Conservation (phyloP, 192 early-diverging fungal species). For the Coemansia sp. region DNA sequence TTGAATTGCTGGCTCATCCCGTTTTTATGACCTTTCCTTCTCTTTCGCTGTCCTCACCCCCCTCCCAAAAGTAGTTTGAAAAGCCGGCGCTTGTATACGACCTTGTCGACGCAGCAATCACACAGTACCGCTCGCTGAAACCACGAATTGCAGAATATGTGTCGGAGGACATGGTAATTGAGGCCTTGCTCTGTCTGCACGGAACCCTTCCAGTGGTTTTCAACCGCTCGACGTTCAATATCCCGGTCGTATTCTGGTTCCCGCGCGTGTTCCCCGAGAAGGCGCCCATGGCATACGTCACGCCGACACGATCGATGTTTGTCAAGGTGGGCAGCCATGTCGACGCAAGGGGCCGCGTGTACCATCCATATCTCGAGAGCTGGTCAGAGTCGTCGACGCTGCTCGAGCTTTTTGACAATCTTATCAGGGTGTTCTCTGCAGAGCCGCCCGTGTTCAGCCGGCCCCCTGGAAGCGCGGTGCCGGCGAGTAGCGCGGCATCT, state of each 20-base stretch:
- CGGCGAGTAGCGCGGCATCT: conserved; percentile 13
- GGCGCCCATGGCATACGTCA: conserved; percentile 81
- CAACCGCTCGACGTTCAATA: conserved; percentile 79
- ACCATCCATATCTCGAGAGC: conserved; percentile 77
- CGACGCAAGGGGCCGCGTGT: conserved; percentile 76
- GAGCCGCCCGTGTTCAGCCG: conserved; percentile 51
- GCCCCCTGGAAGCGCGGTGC: conserved; percentile 17
- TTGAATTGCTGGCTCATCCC: no score
- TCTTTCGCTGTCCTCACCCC: no score
- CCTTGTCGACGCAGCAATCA: conserved; percentile 28
- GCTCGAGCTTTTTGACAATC: conserved; percentile 22
- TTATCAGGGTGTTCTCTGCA: conserved; percentile 45
- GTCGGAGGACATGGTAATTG: conserved; percentile 38
- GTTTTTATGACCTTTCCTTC: background rate
- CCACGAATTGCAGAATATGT: conserved; percentile 36
- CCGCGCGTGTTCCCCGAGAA: conserved; percentile 76
- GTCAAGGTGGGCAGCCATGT: conserved; percentile 78
- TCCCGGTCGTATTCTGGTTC: conserved; percentile 87
- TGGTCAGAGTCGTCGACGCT: conserved; percentile 57
- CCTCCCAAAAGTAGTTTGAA: conserved; percentile 42
- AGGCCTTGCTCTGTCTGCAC: conserved; percentile 75
- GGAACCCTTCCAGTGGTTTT: conserved; percentile 88
- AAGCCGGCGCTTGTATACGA: conserved; percentile 25
- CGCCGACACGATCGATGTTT: conserved; percentile 84
- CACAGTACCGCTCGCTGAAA: conserved; percentile 34